Percentiles rank a stretch among this genome's conserved stretches.
Conservation (phyloP, 306 rosid genomes). For the Medicago ruthenica region DNA sequence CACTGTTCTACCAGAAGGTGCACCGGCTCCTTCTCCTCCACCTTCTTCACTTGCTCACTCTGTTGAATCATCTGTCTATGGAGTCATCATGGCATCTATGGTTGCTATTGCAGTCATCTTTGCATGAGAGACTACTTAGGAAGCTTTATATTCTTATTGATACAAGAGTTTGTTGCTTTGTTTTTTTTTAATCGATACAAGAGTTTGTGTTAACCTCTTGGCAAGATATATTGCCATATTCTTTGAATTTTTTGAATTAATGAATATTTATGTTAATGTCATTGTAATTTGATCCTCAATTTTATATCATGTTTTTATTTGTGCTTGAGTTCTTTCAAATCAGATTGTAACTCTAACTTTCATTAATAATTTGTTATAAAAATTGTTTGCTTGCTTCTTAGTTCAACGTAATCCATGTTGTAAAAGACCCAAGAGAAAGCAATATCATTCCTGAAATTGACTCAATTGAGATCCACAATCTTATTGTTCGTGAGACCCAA, state of each 20-base stretch:
- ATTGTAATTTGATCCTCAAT: not conserved
- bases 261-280: slow-evolving; percentile 1
- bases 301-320: not conserved
- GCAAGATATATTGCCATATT: not conserved
- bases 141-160: not conserved
- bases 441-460: too few relatives aligned
- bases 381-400: not conserved
- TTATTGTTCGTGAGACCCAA: too few relatives aligned
- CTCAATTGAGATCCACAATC: too few relatives aligned
- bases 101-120: slow-evolving; percentile 29
- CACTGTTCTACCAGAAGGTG: slow-evolving; percentile 3
- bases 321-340: not conserved
- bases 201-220: not conserved
- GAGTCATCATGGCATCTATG: not conserved
- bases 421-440: too few relatives aligned
- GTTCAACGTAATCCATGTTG: not conserved
- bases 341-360: not conserved
- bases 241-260: not conserved
- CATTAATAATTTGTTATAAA: too few relatives aligned
- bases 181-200: too few relatives aligned
- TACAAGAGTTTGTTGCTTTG: too few relatives aligned
- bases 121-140: not conserved
- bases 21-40: slow-evolving; percentile 46
- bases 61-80: not conserved
- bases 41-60: slow-evolving; percentile 36